Evolutionary conservation across 495 filamentous ascomycete species (phyloP).

Genomic region (Massariosphaeria phaeospora): DNA sequence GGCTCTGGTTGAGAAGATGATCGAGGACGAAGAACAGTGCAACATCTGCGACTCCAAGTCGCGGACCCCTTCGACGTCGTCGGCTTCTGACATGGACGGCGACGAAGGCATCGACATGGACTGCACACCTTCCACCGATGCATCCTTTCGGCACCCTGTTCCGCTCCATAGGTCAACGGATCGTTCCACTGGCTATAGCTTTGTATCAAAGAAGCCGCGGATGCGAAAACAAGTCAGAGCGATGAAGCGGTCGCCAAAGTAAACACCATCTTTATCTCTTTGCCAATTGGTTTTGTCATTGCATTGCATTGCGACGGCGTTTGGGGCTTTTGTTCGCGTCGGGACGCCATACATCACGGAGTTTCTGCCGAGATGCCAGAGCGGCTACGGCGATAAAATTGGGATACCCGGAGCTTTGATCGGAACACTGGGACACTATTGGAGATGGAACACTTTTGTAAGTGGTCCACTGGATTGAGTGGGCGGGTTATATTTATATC

Average conservation of each 20-base stretch:
- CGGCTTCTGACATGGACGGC: slow-evolving; percentile 2
- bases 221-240: slow-evolving; percentile 16
- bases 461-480: too few species aligned
- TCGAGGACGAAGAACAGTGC: slow-evolving; percentile 35
- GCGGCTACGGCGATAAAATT: slow-evolving; percentile 17
- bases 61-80: neutral
- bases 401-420: neutral
- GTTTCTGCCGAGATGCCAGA: neutral
- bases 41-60: slow-evolving; percentile 20
- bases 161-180: slow-evolving; percentile 24
- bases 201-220: slow-evolving; percentile 19
- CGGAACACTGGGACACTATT: too few species aligned
- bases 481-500: neutral
- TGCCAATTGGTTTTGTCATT: neutral
- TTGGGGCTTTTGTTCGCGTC: slow-evolving; percentile 1
- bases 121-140: neutral
- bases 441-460: too few species aligned
- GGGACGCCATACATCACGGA: slow-evolving; percentile 27
- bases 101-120: slow-evolving; percentile 25
- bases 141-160: slow-evolving; percentile 1
- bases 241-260: slow-evolving; percentile 9
- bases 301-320: slow-evolving; percentile 30
- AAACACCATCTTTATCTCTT: neutral
- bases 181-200: neutral
- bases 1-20: slow-evolving; percentile 30